Percentiles rank a stretch among this genome's conserved stretches.
phyloP scores from a whole-genome alignment of 1,284 basidiomycete genomes.

The Cutaneotrichosporon spelunceum region DNA sequence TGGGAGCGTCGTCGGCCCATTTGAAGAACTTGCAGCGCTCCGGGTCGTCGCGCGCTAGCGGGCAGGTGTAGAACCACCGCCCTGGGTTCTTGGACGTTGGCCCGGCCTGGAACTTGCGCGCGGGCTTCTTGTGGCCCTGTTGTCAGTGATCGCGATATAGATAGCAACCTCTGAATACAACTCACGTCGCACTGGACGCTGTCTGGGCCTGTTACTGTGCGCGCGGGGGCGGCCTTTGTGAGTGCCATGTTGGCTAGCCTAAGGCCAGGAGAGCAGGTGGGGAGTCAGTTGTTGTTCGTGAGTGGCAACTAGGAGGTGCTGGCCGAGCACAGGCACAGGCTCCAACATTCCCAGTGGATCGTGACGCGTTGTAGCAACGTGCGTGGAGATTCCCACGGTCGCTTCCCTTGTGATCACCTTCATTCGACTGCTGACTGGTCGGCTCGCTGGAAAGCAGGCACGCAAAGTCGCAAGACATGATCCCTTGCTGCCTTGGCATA shows the following conservation, averaged over 20 bases:
- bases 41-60: slow-evolving; percentile 33
- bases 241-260: slow-evolving; percentile 1
- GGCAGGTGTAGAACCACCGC: slow-evolving; percentile 46
- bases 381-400: neutral
- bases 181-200: slow-evolving; percentile 13
- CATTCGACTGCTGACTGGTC: neutral
- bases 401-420: neutral
- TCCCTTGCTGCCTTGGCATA: neutral
- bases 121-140: slow-evolving; percentile 7
- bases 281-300: neutral
- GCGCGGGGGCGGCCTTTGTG: slow-evolving; percentile 9
- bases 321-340: no score
- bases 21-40: slow-evolving; percentile 46
- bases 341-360: neutral
- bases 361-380: neutral
- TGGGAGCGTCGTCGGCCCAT: slow-evolving; percentile 42
- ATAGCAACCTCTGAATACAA: neutral
- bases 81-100: slow-evolving; percentile 38
- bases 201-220: neutral
- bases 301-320: no score
- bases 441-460: neutral
- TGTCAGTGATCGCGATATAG: neutral
- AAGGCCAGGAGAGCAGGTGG: neutral
- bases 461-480: neutral
- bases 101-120: slow-evolving; percentile 24